Conservation (phyloP, 495 filamentous ascomycete species). For the Beverwykella pulmonaria region DNA sequence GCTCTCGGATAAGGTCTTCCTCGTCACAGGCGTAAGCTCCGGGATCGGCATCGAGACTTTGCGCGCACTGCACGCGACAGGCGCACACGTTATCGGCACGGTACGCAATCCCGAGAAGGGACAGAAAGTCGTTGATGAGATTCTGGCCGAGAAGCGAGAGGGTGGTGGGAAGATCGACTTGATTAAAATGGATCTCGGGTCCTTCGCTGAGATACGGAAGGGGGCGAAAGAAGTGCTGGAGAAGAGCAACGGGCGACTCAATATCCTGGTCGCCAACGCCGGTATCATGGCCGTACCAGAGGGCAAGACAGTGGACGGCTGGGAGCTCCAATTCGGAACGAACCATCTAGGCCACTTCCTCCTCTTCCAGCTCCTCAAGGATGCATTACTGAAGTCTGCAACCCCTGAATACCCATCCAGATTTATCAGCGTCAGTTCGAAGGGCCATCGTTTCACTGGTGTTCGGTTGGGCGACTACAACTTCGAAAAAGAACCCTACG, state of each 20-base stretch:
- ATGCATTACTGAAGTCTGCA: constrained; percentile 22
- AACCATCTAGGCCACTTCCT: constrained; percentile 41
- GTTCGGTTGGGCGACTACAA: constrained; percentile 37
- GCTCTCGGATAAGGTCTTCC: constrained; percentile 58
- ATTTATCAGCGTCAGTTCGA: constrained; percentile 20
- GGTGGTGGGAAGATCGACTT: constrained; percentile 39
- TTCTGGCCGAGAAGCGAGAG: constrained; percentile 26
- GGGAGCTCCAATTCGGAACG: constrained; percentile 36
- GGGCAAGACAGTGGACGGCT: constrained; percentile 29
- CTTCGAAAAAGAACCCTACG: constrained; percentile 10
- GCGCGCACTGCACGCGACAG: constrained; percentile 51
- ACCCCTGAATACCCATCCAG: constrained; percentile 24
- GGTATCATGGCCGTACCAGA: constrained; percentile 32
- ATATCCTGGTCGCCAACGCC: constrained; percentile 33
- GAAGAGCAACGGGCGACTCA: constrained; percentile 38
- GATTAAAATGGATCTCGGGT: constrained; percentile 53
- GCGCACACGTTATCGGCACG: constrained; percentile 53
- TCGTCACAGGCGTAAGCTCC: constrained; percentile 71
- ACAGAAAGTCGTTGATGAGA: constrained; percentile 38
- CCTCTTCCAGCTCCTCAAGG: constrained; percentile 38
- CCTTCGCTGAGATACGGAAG: constrained; percentile 50
- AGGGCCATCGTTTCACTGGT: constrained; percentile 7
- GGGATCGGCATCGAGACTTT: constrained; percentile 58
- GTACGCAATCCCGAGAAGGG: constrained; percentile 48
- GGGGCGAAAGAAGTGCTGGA: constrained; percentile 43